phyloP scores from a whole-genome alignment of 73 alveolate species.

The Paramecium octaurelia region DNA sequence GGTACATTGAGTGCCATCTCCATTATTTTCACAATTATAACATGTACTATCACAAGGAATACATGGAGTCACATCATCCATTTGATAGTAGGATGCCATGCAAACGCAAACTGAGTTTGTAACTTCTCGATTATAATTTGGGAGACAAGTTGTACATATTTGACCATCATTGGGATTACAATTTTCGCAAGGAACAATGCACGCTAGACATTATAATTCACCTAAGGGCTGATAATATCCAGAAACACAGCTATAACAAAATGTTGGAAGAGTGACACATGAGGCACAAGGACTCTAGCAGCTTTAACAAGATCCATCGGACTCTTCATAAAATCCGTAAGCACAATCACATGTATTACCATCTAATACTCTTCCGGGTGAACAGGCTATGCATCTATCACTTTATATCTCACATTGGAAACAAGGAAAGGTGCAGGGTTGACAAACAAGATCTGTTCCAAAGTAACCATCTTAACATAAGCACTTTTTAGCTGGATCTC shows the following conservation, averaged over 20 bases:
- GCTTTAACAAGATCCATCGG: background rate
- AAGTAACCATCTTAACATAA: background rate
- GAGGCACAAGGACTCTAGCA: background rate
- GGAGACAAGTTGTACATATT: background rate
- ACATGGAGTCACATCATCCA: background rate
- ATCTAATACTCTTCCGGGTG: background rate
- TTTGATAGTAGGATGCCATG: background rate
- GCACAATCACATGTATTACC: background rate
- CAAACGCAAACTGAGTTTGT: background rate
- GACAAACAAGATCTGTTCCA: background rate
- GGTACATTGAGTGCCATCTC: background rate
- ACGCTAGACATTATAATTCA: background rate
- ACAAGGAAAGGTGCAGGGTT: background rate
- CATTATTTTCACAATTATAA: background rate
- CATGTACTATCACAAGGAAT: background rate
- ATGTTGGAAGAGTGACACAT: background rate
- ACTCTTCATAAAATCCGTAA: background rate
- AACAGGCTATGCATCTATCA: background rate
- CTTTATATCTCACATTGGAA: background rate
- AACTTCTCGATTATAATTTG: background rate
- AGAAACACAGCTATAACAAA: background rate
- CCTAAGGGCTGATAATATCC: background rate
- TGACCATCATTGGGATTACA: background rate
- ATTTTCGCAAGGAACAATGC: background rate
- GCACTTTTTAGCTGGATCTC: background rate